Base-by-base conservation (phyloP, 2,329 filamentous ascomycete genomes). In the Aspergillus texensis region DNA sequence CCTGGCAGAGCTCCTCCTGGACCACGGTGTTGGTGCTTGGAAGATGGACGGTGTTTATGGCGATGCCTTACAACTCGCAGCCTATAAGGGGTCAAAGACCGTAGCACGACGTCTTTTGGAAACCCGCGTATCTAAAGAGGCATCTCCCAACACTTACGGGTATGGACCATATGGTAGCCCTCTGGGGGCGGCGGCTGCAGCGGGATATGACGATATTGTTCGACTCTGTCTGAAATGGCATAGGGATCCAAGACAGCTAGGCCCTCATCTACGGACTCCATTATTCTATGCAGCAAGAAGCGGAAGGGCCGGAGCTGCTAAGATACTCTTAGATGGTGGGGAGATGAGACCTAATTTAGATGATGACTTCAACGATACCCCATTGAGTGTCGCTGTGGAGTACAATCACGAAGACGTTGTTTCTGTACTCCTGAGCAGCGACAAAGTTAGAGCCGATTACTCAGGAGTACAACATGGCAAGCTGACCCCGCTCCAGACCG, bases 51-150 rank as follows among this genome's bases (percentile, higher is more conserved):
- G 61, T 21, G 57, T 32, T 8, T 63, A 50, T 26, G 57, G 61
- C 0, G 61, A 60, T 41, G 50, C 50, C 2, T 28, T 63, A 16
- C 61, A 63, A 26, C 41, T 63, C 12, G 61, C 57, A 9, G 61
- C 57, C 1, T 63, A 63, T 48, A 26, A 12, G 19, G 61, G 57
- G 1, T 56, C 50, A 12, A 16, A 28, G 6, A 30, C 50, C 2
- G 41, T 60, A 6, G n/a, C 26, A 14, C n/a, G 36, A 24, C 28
- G n/a, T 4, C n/a, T 62, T 14, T 9, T 54, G 12, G 11, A 16
- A 39, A 19, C 5, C 12, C 34, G 36, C 16, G 3, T 26, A 16
- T n/a, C 2, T 2, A 30, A 26, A 41, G 21, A 34, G 5, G 14
- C 19, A 14, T 19, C 39, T 21, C 16, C 3, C 16, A 11, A 12